Conservation (phyloP, 2,329 filamentous ascomycete species). For the Claviceps pusilla region DNA sequence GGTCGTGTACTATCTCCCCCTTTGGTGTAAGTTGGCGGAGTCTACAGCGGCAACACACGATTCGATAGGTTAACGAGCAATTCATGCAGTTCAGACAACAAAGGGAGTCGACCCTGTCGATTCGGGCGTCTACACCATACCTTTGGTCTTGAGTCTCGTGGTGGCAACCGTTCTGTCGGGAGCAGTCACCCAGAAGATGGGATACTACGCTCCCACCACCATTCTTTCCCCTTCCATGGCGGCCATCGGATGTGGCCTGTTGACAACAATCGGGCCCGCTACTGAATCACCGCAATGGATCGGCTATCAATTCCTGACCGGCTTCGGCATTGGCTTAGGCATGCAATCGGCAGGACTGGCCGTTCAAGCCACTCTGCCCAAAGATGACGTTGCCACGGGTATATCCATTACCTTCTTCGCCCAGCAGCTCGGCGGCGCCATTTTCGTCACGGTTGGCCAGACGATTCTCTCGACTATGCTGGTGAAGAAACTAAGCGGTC, state of each 20-base stretch:
- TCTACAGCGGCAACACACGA: neutral
- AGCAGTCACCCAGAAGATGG: slow-evolving; percentile 25
- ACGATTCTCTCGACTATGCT: slow-evolving; percentile 18
- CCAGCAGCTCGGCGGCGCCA: slow-evolving; percentile 49
- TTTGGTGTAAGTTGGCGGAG: neutral
- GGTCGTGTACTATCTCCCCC: neutral
- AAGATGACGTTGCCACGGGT: slow-evolving; percentile 33
- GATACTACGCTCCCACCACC: slow-evolving; percentile 27
- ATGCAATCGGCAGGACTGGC: slow-evolving; percentile 31
- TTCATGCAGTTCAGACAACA: neutral
- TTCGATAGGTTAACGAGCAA: neutral
- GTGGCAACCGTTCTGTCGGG: slow-evolving; percentile 17
- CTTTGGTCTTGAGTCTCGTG: neutral
- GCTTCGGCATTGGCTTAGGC: slow-evolving; percentile 35
- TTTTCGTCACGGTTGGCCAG: slow-evolving; percentile 51
- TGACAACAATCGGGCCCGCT: slow-evolving; percentile 37
- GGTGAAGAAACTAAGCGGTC: neutral
- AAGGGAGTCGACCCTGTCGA: neutral
- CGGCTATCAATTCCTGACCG: slow-evolving; percentile 41
- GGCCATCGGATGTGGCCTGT: slow-evolving; percentile 35
- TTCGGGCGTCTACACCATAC: neutral
- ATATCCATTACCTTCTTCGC: slow-evolving; percentile 36
- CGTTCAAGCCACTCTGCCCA: slow-evolving; percentile 35
- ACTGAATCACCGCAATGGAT: slow-evolving; percentile 34
- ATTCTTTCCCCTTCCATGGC: slow-evolving; percentile 21